Evolutionary conservation across 177 flowering plant genomes (phyloP), one percentile per base, ranked within the genome.

Genomic region (Tripterygium wilfordii): DNA sequence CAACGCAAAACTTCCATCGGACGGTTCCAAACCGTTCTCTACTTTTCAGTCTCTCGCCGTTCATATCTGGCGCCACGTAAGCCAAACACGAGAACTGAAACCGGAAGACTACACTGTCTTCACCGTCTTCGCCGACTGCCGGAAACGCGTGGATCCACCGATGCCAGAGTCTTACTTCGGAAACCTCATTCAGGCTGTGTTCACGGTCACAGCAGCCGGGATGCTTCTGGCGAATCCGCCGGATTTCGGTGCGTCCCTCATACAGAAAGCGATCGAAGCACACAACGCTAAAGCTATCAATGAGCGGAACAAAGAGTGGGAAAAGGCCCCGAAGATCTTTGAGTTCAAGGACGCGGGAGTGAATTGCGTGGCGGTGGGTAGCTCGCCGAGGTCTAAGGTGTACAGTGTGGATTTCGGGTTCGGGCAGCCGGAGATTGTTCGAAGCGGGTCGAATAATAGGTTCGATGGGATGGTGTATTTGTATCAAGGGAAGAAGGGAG

Each of bases 391-490:
- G 70, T 92, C 88, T 37, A 67, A 56, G 72, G 94, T 92, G 1
- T 92, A 88, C 52, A 89, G 80, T 0, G 83, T 88, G 54, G 94
- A 92, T 51, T 92, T 88, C 53, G 96, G 98, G 50, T 92, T 52
- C 48, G 98, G 96, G 4, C 50, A 50, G 49, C 91, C 98, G 19
- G 94, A 74, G 59, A 52, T 61, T 2, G 96, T 92, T 45, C 56
- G 96, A 66, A 86, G 94, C 38, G 98, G 98, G 2, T 37, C 58
- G 4, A 86, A 84, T 51, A 92, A 92, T 60, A 65, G 85, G 74
- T 88, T 88, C 36, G 98, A 88, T 39, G 98, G 98, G 23, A 92
- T 88, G 98, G 83, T 86, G 58, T 86, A 82, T 61, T 43, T 88
- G 68, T 92, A 88, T 36, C 94, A 57, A 13, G 96, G 83, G 33